Evolutionary conservation across 768 basidiomycete species (phyloP), one percentile per base, ranked within the genome.

Genomic region (Dendrothele bispora): DNA sequence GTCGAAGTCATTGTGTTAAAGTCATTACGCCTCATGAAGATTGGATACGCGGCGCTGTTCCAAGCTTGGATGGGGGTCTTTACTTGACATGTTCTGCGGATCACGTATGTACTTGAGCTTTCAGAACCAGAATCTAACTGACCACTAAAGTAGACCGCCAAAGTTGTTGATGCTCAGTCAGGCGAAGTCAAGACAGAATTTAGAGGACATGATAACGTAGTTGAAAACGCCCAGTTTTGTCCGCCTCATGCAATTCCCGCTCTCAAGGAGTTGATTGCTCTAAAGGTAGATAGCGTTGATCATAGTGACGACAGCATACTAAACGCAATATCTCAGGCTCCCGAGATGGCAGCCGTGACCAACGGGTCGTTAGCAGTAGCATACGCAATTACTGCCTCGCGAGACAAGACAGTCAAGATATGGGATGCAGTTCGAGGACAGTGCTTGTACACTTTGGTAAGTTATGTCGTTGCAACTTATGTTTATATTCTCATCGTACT

Each of bases 371-470:
- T 57, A 45, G 78, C 63, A 8, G 58, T 62, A 10, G n/a, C n/a
- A n/a, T 86, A 77, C 53, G 73, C 79, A 6, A 80, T 78, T n/a
- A 86, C 85, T 0, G 84, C 83, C 0, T 83, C 84, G 15, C 69
- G 87, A 56, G 88, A 90, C 66, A 88, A 86, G 70, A 77, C 74
- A 4, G 82, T 90, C 64, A 82, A 80, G 56, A 62, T 90, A 5
- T 90, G 88, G 88, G 88, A 90, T 54, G 70, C 77, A 0, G 66
- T 75, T 35, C 77, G 74, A 15, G 86, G 88, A 2, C 84, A 83
- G 61, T 77, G 84, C 58, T 61, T 86, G 18, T 71, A 77, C 55
- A 80, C 74, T 30, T 70, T 87, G 36, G 82, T 82, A 47, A 43
- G 72, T 61, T 21, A 14, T 22, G 7, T 24, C 40, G 20, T 37